Percentiles rank a stretch among this genome's conserved stretches.
Conservation (phyloP, 306 rosid genomes). For the Purshia tridentata region DNA sequence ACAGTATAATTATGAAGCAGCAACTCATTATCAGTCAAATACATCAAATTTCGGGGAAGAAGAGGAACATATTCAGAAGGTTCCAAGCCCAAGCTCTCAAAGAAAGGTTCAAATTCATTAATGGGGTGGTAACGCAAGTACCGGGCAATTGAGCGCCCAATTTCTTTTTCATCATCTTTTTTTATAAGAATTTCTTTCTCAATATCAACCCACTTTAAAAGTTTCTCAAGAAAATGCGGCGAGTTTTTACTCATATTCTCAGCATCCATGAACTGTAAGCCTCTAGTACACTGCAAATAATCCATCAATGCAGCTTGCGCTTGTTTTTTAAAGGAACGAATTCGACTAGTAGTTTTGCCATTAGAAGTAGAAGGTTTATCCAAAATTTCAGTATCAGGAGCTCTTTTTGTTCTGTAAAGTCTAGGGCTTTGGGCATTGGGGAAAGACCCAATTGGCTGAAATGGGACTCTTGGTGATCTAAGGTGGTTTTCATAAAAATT, state of each 20-base stretch:
- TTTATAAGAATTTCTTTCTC: slow-evolving; percentile 4
- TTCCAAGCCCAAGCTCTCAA: slow-evolving; percentile 73
- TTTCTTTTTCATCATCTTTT: slow-evolving; percentile 9
- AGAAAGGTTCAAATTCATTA: slow-evolving; percentile 85
- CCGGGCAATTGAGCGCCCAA: slow-evolving; percentile 44
- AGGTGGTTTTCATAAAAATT: slow-evolving; percentile 20
- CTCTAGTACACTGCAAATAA: slow-evolving; percentile 75
- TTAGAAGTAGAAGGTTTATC: neutral
- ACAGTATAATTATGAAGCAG: slow-evolving; percentile 56
- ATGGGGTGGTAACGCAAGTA: slow-evolving; percentile 73
- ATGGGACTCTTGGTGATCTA: slow-evolving; percentile 6
- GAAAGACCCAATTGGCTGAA: slow-evolving; percentile 24
- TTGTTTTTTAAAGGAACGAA: slow-evolving; percentile 30
- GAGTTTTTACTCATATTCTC: slow-evolving; percentile 78
- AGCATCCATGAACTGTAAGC: slow-evolving; percentile 63
- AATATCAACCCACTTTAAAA: slow-evolving; percentile 33
- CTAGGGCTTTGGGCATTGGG: slow-evolving; percentile 43
- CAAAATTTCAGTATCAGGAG: neutral
- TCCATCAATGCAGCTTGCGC: slow-evolving; percentile 74
- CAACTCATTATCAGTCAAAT: slow-evolving; percentile 47
- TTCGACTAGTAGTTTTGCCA: slow-evolving; percentile 8
- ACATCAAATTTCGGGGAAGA: slow-evolving; percentile 62
- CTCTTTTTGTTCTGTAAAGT: slow-evolving; percentile 32
- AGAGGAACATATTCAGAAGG: slow-evolving; percentile 56
- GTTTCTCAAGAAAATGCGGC: slow-evolving; percentile 52